Evolutionary conservation across 108 stramenopile species (phyloP), one percentile per base, ranked within the genome.

Genomic region (Fistulifera solaris): DNA sequence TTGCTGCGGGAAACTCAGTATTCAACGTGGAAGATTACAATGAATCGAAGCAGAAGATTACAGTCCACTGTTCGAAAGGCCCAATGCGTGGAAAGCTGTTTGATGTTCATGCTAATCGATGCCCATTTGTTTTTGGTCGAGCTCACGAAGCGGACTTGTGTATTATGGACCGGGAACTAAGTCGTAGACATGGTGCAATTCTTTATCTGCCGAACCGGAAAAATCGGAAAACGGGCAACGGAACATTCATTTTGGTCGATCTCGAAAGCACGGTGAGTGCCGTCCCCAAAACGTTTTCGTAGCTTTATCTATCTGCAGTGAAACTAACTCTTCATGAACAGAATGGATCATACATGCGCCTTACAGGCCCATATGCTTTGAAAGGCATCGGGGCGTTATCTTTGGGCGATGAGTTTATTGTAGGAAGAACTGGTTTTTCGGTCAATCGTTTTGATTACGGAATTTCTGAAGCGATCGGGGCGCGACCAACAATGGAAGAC

Each of bases 371-470:
- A 40, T 91, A 87, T 56, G 66, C 73, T 22, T 72, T 76, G 56
- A 87, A 79, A 58, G 89, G 89, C 10, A 76, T 85, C 53, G 87
- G 87, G 13, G 78, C 85, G 27, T 75, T 89, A 13, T 65, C 73
- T 35, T 61, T 93, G 22, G 85, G 87, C 22, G 97, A 98, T 49
- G 89, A 96, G 67, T 83, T 98, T 58, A 83, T 98, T 63, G 95
- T 98, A 15, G 97, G 95, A 42, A 75, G 97, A 71, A 98, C 97
- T n/a, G 95, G 97, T 28, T 96, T 98, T 65, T 88, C 84, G 27
- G 79, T 98, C 23, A 95, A 95, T 73, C 87, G 95, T 59, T 98
- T 91, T 60, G 97, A 98, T 62, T 96, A 83, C 56, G 97, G 97
- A 42, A 84, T 96, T 54, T 94, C 89, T 56, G 95, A 96, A 71